Conservation (phyloP, 441 rosid species). For the Arabidopsis hybrid region DNA sequence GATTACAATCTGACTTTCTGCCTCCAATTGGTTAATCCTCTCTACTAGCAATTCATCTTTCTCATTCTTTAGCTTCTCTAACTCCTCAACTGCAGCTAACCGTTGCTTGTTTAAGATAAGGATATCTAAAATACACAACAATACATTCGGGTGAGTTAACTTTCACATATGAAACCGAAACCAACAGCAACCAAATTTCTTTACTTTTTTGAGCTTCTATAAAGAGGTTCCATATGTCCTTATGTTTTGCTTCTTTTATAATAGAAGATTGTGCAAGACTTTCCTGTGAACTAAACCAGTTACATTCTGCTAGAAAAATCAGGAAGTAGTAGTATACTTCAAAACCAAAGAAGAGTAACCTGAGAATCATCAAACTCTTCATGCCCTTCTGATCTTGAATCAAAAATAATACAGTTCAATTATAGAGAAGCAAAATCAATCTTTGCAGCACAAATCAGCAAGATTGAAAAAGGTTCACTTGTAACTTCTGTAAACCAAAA, state of each 20-base stretch:
- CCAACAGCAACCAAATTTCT: neutral
- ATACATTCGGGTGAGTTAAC: neutral
- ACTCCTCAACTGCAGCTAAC: conserved; percentile 65
- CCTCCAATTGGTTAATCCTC: conserved; percentile 57
- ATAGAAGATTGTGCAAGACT: conserved; percentile 43
- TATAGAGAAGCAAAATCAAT: neutral
- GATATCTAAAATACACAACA: conserved; percentile 55
- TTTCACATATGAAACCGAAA: neutral
- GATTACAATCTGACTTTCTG: conserved; percentile 42
- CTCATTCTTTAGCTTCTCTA: conserved; percentile 58
- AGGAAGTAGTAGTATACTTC: neutral
- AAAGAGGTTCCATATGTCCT: conserved; percentile 68
- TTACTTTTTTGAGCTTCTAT: conserved; percentile 83
- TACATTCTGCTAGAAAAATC: conserved; percentile 27
- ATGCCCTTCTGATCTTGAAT: conserved; percentile 52
- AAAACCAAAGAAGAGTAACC: conserved; percentile 41
- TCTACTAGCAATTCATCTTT: conserved; percentile 55
- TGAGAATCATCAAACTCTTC: conserved; percentile 48
- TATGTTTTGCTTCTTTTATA: conserved; percentile 47
- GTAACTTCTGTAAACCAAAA: no score
- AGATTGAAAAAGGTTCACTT: conserved; percentile 39
- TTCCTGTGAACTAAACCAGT: conserved; percentile 44
- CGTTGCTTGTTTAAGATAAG: conserved; percentile 74
- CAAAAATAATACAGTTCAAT: neutral
- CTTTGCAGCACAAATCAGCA: neutral